Evolutionary conservation across 805 yeast species (phyloP).

Genomic region (Wickerhamomyces pijperi): DNA sequence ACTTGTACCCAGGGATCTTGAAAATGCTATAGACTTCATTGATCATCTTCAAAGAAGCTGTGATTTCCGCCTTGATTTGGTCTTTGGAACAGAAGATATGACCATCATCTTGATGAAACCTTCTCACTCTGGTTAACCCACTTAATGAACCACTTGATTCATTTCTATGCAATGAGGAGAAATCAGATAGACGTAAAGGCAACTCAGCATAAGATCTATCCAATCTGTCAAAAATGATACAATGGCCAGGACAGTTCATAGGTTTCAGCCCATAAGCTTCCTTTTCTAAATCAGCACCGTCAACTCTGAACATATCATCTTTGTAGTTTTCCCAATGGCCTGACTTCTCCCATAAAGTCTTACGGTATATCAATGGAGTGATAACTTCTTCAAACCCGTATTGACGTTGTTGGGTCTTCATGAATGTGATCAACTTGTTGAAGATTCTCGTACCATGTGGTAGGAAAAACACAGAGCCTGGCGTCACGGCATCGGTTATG

Average conservation of each 20-base stretch:
- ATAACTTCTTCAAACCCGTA: constrained; percentile 88
- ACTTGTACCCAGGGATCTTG: constrained; percentile 32
- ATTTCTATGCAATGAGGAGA: constrained; percentile 85
- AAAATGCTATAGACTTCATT: constrained; percentile 63
- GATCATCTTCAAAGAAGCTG: constrained; percentile 59
- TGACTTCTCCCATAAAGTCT: constrained; percentile 75
- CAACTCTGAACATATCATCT: constrained; percentile 88
- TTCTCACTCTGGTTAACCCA: constrained; percentile 85
- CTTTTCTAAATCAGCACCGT: constrained; percentile 33
- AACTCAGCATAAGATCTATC: constrained; percentile 78
- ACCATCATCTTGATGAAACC: constrained; percentile 98
- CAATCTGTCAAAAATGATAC: constrained; percentile 64
- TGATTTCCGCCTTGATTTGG: constrained; percentile 70
- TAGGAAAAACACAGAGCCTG: constrained; percentile 85
- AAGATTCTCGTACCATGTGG: constrained; percentile 89
- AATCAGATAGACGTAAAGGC: constrained; percentile 80
- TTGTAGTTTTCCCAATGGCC: constrained; percentile 96
- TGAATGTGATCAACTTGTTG: constrained; percentile 66
- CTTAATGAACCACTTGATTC: constrained; percentile 91
- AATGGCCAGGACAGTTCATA: constrained; percentile 94
- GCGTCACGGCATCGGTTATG: constrained; percentile 70
- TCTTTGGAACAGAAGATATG: constrained; percentile 81
- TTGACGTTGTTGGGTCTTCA: constrained; percentile 71
- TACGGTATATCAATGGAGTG: constrained; percentile 81
- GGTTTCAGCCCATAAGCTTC: constrained; percentile 79